Percentiles rank a stretch among this genome's conserved stretches.
Conservation (phyloP, 1,284 basidiomycete species). For the Ganoderma sinense region DNA sequence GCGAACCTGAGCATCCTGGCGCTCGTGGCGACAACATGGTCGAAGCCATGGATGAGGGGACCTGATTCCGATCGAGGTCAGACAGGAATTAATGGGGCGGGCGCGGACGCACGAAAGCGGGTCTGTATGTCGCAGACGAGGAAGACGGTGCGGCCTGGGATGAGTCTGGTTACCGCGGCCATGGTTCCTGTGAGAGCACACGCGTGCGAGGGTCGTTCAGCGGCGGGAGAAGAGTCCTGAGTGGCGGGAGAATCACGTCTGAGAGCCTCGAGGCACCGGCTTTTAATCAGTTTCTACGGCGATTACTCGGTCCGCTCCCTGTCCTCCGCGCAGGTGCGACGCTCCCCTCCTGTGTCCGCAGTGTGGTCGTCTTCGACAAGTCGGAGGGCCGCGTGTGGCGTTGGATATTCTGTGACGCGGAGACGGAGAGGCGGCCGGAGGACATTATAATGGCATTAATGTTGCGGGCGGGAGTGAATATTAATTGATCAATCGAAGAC, state of each 20-base stretch:
- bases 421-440: not conserved
- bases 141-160: slow-evolving; percentile 64
- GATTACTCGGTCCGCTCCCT: not conserved
- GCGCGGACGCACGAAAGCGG: slow-evolving; percentile 69
- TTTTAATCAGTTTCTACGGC: slow-evolving; percentile 5
- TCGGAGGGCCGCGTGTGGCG: not conserved
- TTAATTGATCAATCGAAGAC: not conserved
- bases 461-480: not conserved
- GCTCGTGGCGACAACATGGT: slow-evolving; percentile 71
- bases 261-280: slow-evolving; percentile 8
- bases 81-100: not conserved
- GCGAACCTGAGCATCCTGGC: slow-evolving; percentile 84
- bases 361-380: not conserved
- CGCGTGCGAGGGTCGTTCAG: slow-evolving; percentile 1
- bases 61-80: slow-evolving; percentile 43
- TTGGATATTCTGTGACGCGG: not conserved
- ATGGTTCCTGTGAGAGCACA: slow-evolving; percentile 6
- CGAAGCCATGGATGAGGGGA: slow-evolving; percentile 69
- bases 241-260: not conserved
- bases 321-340: not conserved
- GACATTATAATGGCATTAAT: not conserved
- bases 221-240: not conserved
- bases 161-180: slow-evolving; percentile 47
- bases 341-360: not conserved
- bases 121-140: slow-evolving; percentile 85